Conservation (phyloP, 148 eudicot species). For the Rhododendron mucronatum region DNA sequence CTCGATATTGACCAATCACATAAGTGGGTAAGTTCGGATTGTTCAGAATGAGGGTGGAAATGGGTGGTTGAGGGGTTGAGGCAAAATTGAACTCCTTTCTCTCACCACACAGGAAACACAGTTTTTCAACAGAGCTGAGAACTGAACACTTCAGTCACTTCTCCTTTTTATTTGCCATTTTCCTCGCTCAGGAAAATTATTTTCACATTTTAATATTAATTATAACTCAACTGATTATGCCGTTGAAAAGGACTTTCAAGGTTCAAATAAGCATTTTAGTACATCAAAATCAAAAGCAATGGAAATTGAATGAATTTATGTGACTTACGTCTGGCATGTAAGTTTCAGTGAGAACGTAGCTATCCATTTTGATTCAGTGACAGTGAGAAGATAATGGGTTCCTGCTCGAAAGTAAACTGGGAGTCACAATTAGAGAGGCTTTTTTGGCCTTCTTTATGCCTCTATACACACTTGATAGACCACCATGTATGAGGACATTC, state of each 20-base stretch:
- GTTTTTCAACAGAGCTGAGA: neutral
- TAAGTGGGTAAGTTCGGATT: neutral
- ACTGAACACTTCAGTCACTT: neutral
- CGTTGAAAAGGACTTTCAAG: neutral
- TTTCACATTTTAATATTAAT: neutral
- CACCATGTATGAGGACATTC: neutral
- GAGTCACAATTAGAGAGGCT: neutral
- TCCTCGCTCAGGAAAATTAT: neutral
- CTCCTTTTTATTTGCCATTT: neutral
- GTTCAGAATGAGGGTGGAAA: neutral
- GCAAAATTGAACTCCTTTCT: neutral
- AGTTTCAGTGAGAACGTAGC: too few species aligned
- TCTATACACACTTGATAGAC: neutral
- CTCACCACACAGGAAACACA: neutral
- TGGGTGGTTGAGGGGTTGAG: too few species aligned
- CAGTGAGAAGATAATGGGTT: neutral
- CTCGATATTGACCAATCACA: neutral
- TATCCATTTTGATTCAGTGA: too few species aligned
- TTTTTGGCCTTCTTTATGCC: too few species aligned
- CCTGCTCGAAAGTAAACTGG: neutral
- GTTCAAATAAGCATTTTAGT: neutral
- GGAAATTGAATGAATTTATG: neutral
- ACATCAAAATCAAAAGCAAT: neutral
- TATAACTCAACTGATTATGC: neutral
- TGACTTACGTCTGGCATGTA: neutral